Evolutionary conservation across 148 eudicot species (phyloP).

Genomic region (Rhododendron ferrugineum): DNA sequence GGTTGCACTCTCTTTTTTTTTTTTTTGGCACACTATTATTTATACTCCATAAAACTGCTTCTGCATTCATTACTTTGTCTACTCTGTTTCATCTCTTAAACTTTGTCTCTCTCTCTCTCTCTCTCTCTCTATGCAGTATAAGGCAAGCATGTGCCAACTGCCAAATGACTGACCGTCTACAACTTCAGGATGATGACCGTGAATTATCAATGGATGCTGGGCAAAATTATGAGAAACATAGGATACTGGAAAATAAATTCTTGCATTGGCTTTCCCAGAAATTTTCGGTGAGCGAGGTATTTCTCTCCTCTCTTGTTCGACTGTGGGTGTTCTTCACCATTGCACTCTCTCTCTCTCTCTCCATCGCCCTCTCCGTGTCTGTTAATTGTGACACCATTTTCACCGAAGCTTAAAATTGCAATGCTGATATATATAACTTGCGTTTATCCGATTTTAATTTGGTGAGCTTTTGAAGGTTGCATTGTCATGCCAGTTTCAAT

Average conservation of each 20-base stretch:
- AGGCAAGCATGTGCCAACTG: background rate
- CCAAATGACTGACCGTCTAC: background rate
- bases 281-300: constrained; percentile 1
- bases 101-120: background rate
- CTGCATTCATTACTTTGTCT: background rate
- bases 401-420: background rate
- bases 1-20: background rate
- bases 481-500: background rate
- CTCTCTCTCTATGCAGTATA: background rate
- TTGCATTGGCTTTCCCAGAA: background rate
- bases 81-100: background rate
- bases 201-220: background rate
- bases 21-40: background rate
- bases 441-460: no score
- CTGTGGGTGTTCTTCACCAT: background rate
- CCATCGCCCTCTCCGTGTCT: background rate
- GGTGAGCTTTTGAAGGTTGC: no score
- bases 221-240: background rate
- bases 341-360: background rate
- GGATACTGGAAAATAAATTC: background rate
- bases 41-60: background rate
- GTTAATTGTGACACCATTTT: background rate
- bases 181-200: background rate
- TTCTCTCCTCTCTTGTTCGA: background rate
- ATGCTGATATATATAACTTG: no score